Evolutionary conservation across 1,284 basidiomycete species (phyloP).

Genomic region (Leccinum huronense): DNA sequence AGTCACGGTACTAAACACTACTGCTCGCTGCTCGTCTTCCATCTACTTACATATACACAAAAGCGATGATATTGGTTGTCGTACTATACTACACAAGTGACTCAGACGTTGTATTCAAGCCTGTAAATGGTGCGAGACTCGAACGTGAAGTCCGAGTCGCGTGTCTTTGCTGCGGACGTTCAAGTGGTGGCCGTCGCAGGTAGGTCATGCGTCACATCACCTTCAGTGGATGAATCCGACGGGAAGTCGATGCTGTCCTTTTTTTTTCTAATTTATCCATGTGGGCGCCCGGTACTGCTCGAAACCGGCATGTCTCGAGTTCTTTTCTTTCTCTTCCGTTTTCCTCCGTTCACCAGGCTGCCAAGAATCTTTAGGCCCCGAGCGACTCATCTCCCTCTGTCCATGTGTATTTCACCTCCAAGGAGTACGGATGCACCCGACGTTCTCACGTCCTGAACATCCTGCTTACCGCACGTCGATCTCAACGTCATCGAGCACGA

Average conservation of each 20-base stretch:
- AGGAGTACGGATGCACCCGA: constrained; percentile 14
- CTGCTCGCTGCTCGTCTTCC: too few relatives aligned
- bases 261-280: constrained; percentile 2
- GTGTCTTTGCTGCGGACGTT: constrained; percentile 12
- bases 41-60: too few relatives aligned
- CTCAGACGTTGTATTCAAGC: too few relatives aligned
- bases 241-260: constrained; percentile 7
- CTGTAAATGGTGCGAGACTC: constrained; percentile 5
- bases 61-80: too few relatives aligned
- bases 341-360: constrained; percentile 13
- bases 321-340: not conserved
- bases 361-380: constrained; percentile 17
- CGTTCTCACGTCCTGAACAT: constrained; percentile 21
- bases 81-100: too few relatives aligned
- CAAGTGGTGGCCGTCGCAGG: constrained; percentile 5
- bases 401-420: constrained; percentile 15
- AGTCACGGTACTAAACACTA: too few relatives aligned
- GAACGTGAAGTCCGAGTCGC: constrained; percentile 3
- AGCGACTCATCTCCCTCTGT: constrained; percentile 15
- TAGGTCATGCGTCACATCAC: constrained; percentile 8
- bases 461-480: constrained; percentile 19
- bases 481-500: constrained; percentile 20
- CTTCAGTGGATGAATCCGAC: constrained; percentile 5
- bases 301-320: not conserved
- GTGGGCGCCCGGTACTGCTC: constrained; percentile 10